Percentiles rank a stretch among this genome's conserved stretches.
Conservation (phyloP, 352 stramenopile genomes). For the Pythium grandisporangium region DNA sequence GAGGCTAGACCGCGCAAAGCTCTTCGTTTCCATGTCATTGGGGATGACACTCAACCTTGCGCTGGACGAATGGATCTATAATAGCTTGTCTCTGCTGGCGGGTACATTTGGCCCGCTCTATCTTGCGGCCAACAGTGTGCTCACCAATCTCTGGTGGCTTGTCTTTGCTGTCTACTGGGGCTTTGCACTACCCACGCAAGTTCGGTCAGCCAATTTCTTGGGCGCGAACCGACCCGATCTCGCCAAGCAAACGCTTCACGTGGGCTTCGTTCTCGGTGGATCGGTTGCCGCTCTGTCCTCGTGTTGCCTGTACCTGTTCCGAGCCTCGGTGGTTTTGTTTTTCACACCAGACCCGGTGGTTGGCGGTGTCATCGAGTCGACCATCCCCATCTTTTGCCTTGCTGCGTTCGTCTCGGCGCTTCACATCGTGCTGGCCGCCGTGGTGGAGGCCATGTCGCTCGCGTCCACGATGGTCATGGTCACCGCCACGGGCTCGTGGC, state of each 20-base stretch:
- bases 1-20: slow-evolving; percentile 50
- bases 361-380: slow-evolving; percentile 31
- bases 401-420: slow-evolving; percentile 67
- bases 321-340: slow-evolving; percentile 31
- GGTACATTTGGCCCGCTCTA: slow-evolving; percentile 48
- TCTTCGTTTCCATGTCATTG: slow-evolving; percentile 52
- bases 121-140: slow-evolving; percentile 69
- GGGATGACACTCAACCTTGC: slow-evolving; percentile 74
- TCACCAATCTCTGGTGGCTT: slow-evolving; percentile 78
- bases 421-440: slow-evolving; percentile 67
- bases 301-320: slow-evolving; percentile 36
- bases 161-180: slow-evolving; percentile 82
- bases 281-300: slow-evolving; percentile 44
- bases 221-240: slow-evolving; percentile 48
- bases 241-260: slow-evolving; percentile 42
- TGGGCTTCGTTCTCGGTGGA: slow-evolving; percentile 58
- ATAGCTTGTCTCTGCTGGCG: slow-evolving; percentile 61
- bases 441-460: slow-evolving; percentile 75
- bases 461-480: slow-evolving; percentile 62
- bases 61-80: slow-evolving; percentile 78
- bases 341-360: slow-evolving; percentile 64
- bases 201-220: slow-evolving; percentile 67
- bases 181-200: slow-evolving; percentile 71
- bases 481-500: slow-evolving; percentile 57
- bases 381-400: slow-evolving; percentile 59